Percentiles rank a stretch among this genome's conserved stretches.
These are phyloP conservation scores for Pulveroboletus sp. DNA, from an alignment of 768 basidiomycete genomes.

Conservation along the genomic window DNA sequence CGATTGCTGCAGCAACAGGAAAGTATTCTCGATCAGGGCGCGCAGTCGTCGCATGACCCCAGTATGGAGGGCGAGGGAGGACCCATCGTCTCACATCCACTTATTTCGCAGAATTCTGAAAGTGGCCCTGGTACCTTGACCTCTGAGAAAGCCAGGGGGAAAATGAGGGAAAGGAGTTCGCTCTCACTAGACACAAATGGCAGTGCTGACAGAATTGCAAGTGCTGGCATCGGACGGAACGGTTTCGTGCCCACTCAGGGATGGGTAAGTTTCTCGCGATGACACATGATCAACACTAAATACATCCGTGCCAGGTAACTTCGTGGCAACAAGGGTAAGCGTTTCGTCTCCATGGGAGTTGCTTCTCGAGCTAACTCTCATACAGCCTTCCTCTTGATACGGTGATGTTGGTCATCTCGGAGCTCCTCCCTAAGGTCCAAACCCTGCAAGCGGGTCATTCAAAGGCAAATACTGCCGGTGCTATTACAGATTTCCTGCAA, in stretches of 20 bases:
- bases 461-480: slow-evolving; percentile 57
- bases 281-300: not conserved
- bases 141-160: slow-evolving; percentile 90
- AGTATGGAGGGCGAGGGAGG: slow-evolving; percentile 14
- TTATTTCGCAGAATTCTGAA: slow-evolving; percentile 42
- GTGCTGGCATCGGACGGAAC: slow-evolving; percentile 73
- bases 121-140: slow-evolving; percentile 31
- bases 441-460: slow-evolving; percentile 66
- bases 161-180: slow-evolving; percentile 75
- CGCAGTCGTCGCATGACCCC: slow-evolving; percentile 18
- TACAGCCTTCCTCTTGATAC: slow-evolving; percentile 81
- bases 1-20: slow-evolving; percentile 57
- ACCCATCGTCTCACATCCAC: slow-evolving; percentile 27
- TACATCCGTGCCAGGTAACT: slow-evolving; percentile 49
- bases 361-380: slow-evolving; percentile 6
- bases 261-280: slow-evolving; percentile 59
- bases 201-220: slow-evolving; percentile 61
- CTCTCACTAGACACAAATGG: slow-evolving; percentile 46
- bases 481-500: slow-evolving; percentile 71
- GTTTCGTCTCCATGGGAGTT: not conserved
- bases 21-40: slow-evolving; percentile 21
- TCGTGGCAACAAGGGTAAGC: slow-evolving; percentile 95
- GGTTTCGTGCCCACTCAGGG: slow-evolving; percentile 95
- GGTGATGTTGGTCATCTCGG: slow-evolving; percentile 83
- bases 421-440: slow-evolving; percentile 81